Evolutionary conservation across 768 basidiomycete species (phyloP), one percentile per base, ranked within the genome.

Genomic region (Boletus edulis): DNA sequence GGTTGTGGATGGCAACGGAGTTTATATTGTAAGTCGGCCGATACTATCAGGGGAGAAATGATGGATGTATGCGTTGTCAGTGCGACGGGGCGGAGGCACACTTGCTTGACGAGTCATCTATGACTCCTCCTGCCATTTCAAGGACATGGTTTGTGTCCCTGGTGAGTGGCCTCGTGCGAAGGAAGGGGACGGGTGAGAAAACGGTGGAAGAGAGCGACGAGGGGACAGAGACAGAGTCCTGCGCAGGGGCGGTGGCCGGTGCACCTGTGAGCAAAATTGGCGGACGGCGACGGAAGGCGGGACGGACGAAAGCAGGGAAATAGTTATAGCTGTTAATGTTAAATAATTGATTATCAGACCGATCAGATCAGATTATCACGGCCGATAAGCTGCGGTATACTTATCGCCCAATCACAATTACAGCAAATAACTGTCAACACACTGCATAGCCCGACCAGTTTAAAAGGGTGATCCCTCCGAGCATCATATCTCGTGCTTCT

Each of bases 1-100:
- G 84, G 78, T 92, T 18, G 92, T 95, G 12, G 88, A 92, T 55
- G 84, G 84, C 42, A 74, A 80, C 41, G 66, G 85, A 37, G 90
- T 94, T 39, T 94, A 81, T 72, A 78, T 93, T 53, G 89, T 91
- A 66, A 69, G 88, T 79, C 45, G 37, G 53, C 49, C 52, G 62
- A 58, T 51, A 56, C 31, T 35, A 46, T 29, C 38, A 46, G n/a
- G 55, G 51, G 49, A 53, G 20, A 42, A 27, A 43, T 46, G 51
- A 67, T 37, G 41, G 39, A 52, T 34, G 34, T 39, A 29, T 39
- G 43, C 44, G 45, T 35, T 54, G 49, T 50, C 56, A 92, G 90
- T 75, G 84, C 53, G 87, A 89, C 35, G 69, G 76, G 11, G 75
- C 81, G 5, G 87, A 78, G 14, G 71, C 84, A 62, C 76, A 85